These are phyloP conservation scores for Mesembryanthemum crystallinum DNA, from an alignment of 148 eudicot genomes.

Conservation along the genomic window DNA sequence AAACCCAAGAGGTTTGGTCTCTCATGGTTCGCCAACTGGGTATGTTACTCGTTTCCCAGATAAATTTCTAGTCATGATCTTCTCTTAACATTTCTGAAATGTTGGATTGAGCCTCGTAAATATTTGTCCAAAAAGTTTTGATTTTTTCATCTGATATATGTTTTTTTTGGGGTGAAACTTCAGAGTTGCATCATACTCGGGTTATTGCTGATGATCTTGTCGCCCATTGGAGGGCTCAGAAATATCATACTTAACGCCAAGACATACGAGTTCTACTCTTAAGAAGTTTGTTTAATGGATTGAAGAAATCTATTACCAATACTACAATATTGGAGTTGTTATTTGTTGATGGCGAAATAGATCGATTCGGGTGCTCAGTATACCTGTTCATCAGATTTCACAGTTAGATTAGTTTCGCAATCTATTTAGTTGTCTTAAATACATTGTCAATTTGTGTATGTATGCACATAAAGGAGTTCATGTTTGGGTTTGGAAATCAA, in stretches of 20 bases:
- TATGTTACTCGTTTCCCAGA: slow-evolving; percentile 12
- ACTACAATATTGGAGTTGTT: not conserved
- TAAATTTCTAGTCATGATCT: too few species aligned
- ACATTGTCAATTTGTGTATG: not conserved
- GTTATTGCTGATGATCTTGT: slow-evolving; percentile 32
- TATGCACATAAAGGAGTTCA: slow-evolving; percentile 7
- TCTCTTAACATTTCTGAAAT: too few species aligned
- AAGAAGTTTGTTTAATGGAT: not conserved
- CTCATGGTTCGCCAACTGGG: slow-evolving; percentile 40
- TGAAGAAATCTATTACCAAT: not conserved
- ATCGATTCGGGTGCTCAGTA: not conserved
- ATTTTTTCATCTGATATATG: not conserved
- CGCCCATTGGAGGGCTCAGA: slow-evolving; percentile 42
- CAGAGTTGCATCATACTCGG: slow-evolving; percentile 39
- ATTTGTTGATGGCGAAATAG: not conserved
- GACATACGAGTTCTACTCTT: slow-evolving; percentile 29
- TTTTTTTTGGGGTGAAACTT: not conserved
- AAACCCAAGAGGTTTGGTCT: slow-evolving; percentile 33
- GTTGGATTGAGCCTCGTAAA: not conserved
- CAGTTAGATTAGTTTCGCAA: not conserved
- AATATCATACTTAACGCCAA: slow-evolving; percentile 29
- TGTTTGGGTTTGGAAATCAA: not conserved
- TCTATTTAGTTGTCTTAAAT: not conserved
- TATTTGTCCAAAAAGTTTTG: not conserved
- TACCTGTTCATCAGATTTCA: not conserved